These are phyloP conservation scores for Puccinia coronata DNA, from an alignment of 1,284 basidiomycete genomes.

Conservation along the genomic window DNA sequence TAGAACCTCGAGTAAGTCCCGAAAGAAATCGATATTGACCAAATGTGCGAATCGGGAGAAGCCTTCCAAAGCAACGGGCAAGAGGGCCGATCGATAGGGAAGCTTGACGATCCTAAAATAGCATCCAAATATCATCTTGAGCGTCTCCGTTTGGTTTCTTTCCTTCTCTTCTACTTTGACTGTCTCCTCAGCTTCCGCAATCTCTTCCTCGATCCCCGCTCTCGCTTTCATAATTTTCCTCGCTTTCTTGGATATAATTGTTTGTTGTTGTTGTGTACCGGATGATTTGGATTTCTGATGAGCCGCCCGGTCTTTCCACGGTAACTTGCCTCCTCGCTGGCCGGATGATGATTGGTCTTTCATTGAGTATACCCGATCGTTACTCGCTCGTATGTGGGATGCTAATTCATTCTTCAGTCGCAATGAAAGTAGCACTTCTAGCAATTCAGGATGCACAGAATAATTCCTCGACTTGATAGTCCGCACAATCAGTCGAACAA, in stretches of 20 bases:
- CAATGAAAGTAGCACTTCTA: conserved; percentile 80
- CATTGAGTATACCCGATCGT: conserved; percentile 59
- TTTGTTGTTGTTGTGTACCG: conserved; percentile 61
- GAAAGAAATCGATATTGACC: conserved; percentile 98
- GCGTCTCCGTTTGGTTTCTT: conserved; percentile 89
- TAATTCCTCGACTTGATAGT: conserved; percentile 95
- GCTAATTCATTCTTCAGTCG: conserved; percentile 81
- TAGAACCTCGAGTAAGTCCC: conserved; percentile 84
- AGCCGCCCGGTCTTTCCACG: conserved; percentile 60
- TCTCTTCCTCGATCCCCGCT: conserved; percentile 81
- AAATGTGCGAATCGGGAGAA: conserved; percentile 91
- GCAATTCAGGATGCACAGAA: conserved; percentile 82
- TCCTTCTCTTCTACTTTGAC: conserved; percentile 89
- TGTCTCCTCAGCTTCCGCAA: conserved; percentile 91
- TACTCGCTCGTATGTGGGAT: conserved; percentile 70
- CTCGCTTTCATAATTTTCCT: conserved; percentile 76
- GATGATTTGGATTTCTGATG: conserved; percentile 61
- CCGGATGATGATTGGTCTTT: not conserved
- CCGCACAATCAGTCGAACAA: conserved; percentile 85
- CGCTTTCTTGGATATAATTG: conserved; percentile 85
- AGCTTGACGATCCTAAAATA: conserved; percentile 96
- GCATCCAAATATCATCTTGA: conserved; percentile 94
- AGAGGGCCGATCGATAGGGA: conserved; percentile 74
- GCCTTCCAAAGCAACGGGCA: conserved; percentile 85
- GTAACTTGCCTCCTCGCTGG: conserved; percentile 39